Evolutionary conservation across 768 basidiomycete genomes (phyloP), one percentile per base, ranked within the genome.

Genomic region (Suillus sp.): DNA sequence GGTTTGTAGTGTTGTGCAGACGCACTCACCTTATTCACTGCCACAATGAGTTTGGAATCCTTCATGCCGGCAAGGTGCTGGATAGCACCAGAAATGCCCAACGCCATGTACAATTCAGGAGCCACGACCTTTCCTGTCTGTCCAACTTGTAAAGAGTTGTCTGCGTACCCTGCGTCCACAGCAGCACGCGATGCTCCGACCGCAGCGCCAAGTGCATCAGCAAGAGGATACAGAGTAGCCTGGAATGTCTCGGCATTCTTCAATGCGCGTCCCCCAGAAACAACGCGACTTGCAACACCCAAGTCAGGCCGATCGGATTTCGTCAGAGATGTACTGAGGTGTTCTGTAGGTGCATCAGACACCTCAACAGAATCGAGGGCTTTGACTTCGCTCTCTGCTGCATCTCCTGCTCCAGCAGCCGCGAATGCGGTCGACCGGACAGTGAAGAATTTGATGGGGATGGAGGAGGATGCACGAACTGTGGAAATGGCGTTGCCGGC

Each of bases 41-140:
- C 97, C 37, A 97, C 96, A 65, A 99, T 99, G 66, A 98, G 81
- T 80, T 99, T 99, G 13, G 93, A 95, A 71, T 98, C 97, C 75
- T 99, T 99, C 97, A 99, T 99, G 10, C 97, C 97, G 25, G 97
- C 97, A 61, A 99, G 81, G 80, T 99, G 97, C 78, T 99, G 97
- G 70, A 99, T 99, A 16, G 97, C 97, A 20, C 97, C 97, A 10
- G 95, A 97, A 69, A 99, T 99, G 58, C 97, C 97, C 56, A 99
- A 77, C 4, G 97, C 97, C 77, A 99, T 85, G 78, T 99, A 99
- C 60, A 99, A 79, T 73, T 96, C 93, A 0, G 97, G 96, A 3
- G 97, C 96, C 48, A 99, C 96, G 40, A 99, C 92, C 78, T 99
- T 99, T 61, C 97, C 97, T 0, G 97, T 99, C 80, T 99, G 97